Conservation (phyloP, 371 early-diverging fungal species). For the Rhizopus arrhizus region DNA sequence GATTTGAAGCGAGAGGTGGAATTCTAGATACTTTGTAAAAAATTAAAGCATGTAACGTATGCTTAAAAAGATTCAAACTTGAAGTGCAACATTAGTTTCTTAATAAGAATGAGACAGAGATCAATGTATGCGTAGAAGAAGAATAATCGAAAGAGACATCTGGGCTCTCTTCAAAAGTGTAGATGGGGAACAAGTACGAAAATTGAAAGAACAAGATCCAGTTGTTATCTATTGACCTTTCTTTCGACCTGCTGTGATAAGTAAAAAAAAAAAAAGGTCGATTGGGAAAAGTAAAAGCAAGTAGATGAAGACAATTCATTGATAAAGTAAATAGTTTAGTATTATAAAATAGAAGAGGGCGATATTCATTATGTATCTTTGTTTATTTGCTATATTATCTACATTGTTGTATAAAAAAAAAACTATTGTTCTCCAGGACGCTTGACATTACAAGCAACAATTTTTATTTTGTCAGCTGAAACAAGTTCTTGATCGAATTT, state of each 20-base stretch:
- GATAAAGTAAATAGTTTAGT: constrained; percentile 34
- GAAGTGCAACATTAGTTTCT: constrained; percentile 59
- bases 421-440: constrained; percentile 66
- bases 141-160: constrained; percentile 71
- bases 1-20: constrained; percentile 97
- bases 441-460: constrained; percentile 86
- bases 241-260: constrained; percentile 37
- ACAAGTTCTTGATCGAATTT: constrained; percentile 84
- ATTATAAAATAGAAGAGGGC: neutral
- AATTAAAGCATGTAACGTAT: constrained; percentile 86
- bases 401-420: neutral
- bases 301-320: constrained; percentile 33
- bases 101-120: constrained; percentile 41
- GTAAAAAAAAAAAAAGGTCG: constrained; percentile 22
- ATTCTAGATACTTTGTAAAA: constrained; percentile 95
- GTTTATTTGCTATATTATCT: neutral
- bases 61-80: constrained; percentile 76
- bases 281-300: constrained; percentile 45
- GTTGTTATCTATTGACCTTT: constrained; percentile 51
- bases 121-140: constrained; percentile 35
- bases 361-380: neutral
- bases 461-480: constrained; percentile 85
- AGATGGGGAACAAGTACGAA: constrained; percentile 73
- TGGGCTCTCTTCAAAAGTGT: constrained; percentile 66
- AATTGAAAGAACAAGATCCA: constrained; percentile 56